Percentiles rank a stretch among this genome's conserved stretches.
Evolutionary conservation across 2,329 filamentous ascomycete genomes (phyloP).

Genomic region (Aspergillus unguis): DNA sequence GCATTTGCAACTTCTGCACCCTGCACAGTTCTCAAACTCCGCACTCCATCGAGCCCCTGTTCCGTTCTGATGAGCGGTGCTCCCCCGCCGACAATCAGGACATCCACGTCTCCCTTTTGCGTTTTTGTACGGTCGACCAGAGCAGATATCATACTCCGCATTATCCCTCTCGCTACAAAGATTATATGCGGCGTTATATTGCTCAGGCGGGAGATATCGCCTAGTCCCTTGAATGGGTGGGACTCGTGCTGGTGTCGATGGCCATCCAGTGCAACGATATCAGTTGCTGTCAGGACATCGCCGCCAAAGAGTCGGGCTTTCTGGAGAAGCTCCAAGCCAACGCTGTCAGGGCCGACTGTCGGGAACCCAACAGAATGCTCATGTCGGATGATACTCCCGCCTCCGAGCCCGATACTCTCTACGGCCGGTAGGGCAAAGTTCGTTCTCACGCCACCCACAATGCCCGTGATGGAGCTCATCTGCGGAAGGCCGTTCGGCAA

Average conservation of each 20-base stretch:
- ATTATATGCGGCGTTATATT: not conserved
- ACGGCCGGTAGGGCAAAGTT: constrained; percentile 11
- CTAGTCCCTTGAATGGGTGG: constrained; percentile 4
- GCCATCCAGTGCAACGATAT: constrained; percentile 45
- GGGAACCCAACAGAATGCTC: constrained; percentile 41
- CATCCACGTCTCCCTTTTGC: constrained; percentile 22
- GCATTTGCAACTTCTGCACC: constrained; percentile 57
- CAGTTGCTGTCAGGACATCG: constrained; percentile 57
- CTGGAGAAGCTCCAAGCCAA: constrained; percentile 55
- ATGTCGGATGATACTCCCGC: constrained; percentile 5
- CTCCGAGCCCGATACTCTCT: constrained; percentile 10
- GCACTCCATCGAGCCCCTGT: not conserved
- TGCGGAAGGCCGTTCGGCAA: constrained; percentile 60
- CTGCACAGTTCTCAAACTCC: not conserved
- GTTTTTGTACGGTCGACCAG: constrained; percentile 12
- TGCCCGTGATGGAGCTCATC: constrained; percentile 11
- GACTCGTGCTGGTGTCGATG: not conserved
- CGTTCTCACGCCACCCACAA: constrained; percentile 9
- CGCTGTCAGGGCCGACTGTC: constrained; percentile 60
- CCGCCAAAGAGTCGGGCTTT: constrained; percentile 59
- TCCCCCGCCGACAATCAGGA: constrained; percentile 63
- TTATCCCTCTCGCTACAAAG: not conserved
- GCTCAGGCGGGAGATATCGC: not conserved
- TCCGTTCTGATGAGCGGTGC: constrained; percentile 22
- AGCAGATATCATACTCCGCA: constrained; percentile 5